Conservation (phyloP, 2,329 filamentous ascomycete genomes). For the Colletotrichum echinochloae region DNA sequence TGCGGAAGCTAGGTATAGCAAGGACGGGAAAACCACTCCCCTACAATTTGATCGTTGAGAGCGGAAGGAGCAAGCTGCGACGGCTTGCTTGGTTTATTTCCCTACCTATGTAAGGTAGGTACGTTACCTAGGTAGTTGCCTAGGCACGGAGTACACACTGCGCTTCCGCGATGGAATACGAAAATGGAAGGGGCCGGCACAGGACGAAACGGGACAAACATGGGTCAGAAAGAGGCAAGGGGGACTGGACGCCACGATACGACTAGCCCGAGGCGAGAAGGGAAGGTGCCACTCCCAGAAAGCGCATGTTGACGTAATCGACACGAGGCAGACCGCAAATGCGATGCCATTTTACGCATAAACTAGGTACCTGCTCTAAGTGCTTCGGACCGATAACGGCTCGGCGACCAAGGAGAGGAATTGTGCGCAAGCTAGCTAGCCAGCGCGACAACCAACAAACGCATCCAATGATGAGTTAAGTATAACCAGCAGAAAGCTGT, state of each 20-base stretch:
- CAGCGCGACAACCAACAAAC: neutral
- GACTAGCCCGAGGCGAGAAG: constrained; percentile 39
- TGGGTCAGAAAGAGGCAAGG: constrained; percentile 24
- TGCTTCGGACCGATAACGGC: constrained; percentile 6
- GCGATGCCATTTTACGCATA: neutral
- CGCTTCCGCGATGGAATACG: constrained; percentile 1
- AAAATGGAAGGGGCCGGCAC: constrained; percentile 1
- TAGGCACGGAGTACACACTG: constrained; percentile 7
- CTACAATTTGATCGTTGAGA: neutral
- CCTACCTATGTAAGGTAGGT: neutral
- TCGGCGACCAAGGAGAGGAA: neutral
- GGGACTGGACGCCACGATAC: constrained; percentile 13
- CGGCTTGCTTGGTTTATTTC: neutral
- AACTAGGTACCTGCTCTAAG: neutral
- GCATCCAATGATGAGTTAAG: constrained; percentile 8
- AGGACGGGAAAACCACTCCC: neutral
- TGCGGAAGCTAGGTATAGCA: neutral
- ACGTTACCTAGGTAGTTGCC: too few species aligned
- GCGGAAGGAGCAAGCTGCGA: constrained; percentile 11
- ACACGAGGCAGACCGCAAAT: neutral
- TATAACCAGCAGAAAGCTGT: constrained; percentile 1
- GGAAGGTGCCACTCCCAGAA: constrained; percentile 34
- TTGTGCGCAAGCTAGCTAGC: neutral
- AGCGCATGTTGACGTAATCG: constrained; percentile 9
- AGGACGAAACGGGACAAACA: constrained; percentile 29